Evolutionary conservation across 106 monocot genomes (phyloP).

Genomic region (Platanthera guangdongensis): DNA sequence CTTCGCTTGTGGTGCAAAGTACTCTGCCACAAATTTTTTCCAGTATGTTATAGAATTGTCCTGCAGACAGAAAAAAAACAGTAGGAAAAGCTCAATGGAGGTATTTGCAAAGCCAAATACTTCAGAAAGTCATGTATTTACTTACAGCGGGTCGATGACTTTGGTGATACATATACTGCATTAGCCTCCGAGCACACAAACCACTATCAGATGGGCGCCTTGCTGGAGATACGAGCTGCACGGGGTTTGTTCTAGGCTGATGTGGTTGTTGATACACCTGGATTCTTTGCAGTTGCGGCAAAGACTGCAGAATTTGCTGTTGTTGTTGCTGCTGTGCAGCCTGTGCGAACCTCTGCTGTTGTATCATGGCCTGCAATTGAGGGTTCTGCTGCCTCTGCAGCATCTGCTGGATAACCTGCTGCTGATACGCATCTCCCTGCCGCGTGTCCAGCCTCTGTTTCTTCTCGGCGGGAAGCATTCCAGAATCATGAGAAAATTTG

Average conservation of each 20-base stretch:
- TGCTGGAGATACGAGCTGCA: slow-evolving; percentile 38
- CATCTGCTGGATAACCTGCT: slow-evolving; percentile 60
- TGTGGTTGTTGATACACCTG: slow-evolving; percentile 51
- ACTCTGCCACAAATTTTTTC: slow-evolving; percentile 83
- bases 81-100: not conserved
- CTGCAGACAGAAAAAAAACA: slow-evolving; percentile 24
- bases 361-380: slow-evolving; percentile 69
- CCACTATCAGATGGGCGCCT: slow-evolving; percentile 48
- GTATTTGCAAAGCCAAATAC: not conserved
- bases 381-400: slow-evolving; percentile 63
- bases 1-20: slow-evolving; percentile 81
- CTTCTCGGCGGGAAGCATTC: slow-evolving; percentile 43
- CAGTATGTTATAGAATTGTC: slow-evolving; percentile 84
- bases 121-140: slow-evolving; percentile 22
- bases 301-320: slow-evolving; percentile 60
- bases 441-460: slow-evolving; percentile 55
- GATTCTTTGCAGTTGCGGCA: slow-evolving; percentile 57
- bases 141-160: slow-evolving; percentile 68
- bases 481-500: slow-evolving; percentile 50
- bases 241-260: slow-evolving; percentile 32
- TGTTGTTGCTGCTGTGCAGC: slow-evolving; percentile 29
- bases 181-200: slow-evolving; percentile 67
- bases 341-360: slow-evolving; percentile 56
- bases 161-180: slow-evolving; percentile 95
- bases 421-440: slow-evolving; percentile 57